These are phyloP conservation scores for Pseudonitzschia multiseries DNA, from an alignment of 108 stramenopile genomes.

Conservation along the genomic window DNA sequence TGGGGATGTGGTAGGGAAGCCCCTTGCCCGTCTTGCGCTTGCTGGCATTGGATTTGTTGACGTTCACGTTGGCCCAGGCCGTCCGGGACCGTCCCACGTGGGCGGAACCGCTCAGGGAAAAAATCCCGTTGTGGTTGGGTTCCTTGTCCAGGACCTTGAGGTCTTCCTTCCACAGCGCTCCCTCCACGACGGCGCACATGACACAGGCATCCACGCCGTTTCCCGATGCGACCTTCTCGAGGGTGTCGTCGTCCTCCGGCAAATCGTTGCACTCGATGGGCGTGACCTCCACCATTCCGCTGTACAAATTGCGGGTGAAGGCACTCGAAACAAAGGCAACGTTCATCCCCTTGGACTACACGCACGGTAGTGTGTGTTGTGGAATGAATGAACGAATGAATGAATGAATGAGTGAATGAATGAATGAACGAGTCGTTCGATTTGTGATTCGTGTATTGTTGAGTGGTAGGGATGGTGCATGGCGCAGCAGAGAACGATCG, in stretches of 20 bases:
- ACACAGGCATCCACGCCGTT: conserved; percentile 67
- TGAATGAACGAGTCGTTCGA: neutral
- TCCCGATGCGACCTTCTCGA: conserved; percentile 64
- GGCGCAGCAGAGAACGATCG: too few species aligned
- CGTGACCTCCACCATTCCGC: conserved; percentile 71
- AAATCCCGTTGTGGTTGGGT: conserved; percentile 70
- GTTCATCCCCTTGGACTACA: conserved; percentile 57
- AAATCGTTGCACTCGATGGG: conserved; percentile 53
- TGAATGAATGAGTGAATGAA: too few species aligned
- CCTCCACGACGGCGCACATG: conserved; percentile 67
- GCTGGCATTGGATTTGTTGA: conserved; percentile 44
- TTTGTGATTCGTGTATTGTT: neutral
- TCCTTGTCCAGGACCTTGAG: conserved; percentile 67
- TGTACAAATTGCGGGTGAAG: conserved; percentile 71
- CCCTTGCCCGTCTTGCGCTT: conserved; percentile 47
- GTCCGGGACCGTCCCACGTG: conserved; percentile 71
- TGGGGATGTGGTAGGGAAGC: conserved; percentile 71
- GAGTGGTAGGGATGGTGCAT: too few species aligned
- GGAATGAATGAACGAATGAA: too few species aligned
- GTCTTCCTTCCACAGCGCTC: conserved; percentile 71
- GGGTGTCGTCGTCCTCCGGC: conserved; percentile 71
- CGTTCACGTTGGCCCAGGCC: conserved; percentile 78
- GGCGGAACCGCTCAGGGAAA: conserved; percentile 71
- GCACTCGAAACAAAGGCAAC: conserved; percentile 67
- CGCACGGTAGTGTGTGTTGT: too few species aligned